Conservation (phyloP, 305 asterid species). For the Fraxinus albicans region DNA sequence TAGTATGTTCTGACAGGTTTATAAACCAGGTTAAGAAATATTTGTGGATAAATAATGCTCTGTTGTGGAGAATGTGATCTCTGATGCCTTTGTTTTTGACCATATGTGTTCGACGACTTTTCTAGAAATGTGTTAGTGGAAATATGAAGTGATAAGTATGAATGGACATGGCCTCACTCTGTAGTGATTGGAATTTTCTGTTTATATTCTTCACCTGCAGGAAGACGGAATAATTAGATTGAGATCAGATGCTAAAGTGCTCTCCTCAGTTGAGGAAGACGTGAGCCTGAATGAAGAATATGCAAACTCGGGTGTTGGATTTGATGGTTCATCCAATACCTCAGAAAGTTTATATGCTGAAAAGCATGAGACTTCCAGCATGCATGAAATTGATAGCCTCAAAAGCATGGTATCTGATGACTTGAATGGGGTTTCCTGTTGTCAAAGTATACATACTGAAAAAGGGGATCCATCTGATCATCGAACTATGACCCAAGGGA, state of each 20-base stretch:
- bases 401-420: slow-evolving; percentile 45
- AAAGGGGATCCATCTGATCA: slow-evolving; percentile 56
- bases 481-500: slow-evolving; percentile 45
- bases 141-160: neutral
- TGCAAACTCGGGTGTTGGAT: slow-evolving; percentile 60
- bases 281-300: slow-evolving; percentile 55
- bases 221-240: slow-evolving; percentile 53
- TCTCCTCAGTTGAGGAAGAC: slow-evolving; percentile 74
- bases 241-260: slow-evolving; percentile 61
- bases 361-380: slow-evolving; percentile 52
- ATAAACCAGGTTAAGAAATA: neutral
- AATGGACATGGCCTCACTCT: neutral
- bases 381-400: slow-evolving; percentile 35
- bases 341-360: slow-evolving; percentile 84
- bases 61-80: neutral
- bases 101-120: neutral
- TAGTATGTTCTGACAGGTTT: neutral
- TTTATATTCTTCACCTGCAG: slow-evolving; percentile 33
- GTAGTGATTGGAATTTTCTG: neutral
- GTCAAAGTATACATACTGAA: slow-evolving; percentile 43
- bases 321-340: slow-evolving; percentile 82
- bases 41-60: neutral
- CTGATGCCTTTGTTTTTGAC: neutral
- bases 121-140: neutral
- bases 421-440: slow-evolving; percentile 34